Percentiles rank a stretch among this genome's conserved stretches.
phyloP scores from a whole-genome alignment of 2,329 filamentous ascomycete species.

The Aaosphaeria arxii region DNA sequence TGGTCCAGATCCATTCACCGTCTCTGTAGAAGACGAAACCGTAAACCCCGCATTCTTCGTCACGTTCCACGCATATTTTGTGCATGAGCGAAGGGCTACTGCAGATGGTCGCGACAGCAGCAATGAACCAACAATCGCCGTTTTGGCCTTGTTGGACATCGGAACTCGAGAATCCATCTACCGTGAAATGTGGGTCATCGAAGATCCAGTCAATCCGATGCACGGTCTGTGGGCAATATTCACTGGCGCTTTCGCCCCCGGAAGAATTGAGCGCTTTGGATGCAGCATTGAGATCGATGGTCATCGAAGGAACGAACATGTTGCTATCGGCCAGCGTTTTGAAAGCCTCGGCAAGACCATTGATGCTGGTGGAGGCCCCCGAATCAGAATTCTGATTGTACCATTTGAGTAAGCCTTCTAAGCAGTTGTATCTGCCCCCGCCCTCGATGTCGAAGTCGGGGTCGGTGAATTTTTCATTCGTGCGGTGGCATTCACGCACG shows the following conservation, averaged over 20 bases:
- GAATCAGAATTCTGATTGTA: slow-evolving; percentile 53
- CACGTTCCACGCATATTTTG: slow-evolving; percentile 67
- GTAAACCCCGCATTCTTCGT: slow-evolving; percentile 75
- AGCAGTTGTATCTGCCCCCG: slow-evolving; percentile 51
- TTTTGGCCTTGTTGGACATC: slow-evolving; percentile 75
- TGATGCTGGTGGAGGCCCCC: slow-evolving; percentile 2
- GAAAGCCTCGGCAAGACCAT: slow-evolving; percentile 21
- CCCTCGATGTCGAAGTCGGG: slow-evolving; percentile 77
- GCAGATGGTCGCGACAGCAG: slow-evolving; percentile 72
- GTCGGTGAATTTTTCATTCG: slow-evolving; percentile 83
- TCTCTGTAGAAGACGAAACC: slow-evolving; percentile 77
- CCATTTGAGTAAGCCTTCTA: slow-evolving; percentile 35
- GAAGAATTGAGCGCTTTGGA: slow-evolving; percentile 56
- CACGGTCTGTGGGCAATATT: slow-evolving; percentile 14
- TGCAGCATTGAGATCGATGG: slow-evolving; percentile 43
- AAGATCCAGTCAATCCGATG: slow-evolving; percentile 65
- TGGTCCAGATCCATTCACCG: slow-evolving; percentile 74
- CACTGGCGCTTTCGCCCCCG: neutral
- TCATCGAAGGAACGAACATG: slow-evolving; percentile 7
- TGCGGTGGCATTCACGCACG: slow-evolving; percentile 62
- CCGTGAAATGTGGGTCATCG: slow-evolving; percentile 70
- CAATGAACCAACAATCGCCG: slow-evolving; percentile 85
- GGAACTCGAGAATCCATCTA: slow-evolving; percentile 71
- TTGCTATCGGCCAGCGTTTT: slow-evolving; percentile 16
- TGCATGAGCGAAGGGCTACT: slow-evolving; percentile 70